Conservation (phyloP, 805 yeast genomes). For the Phaffomyces antillensis region DNA sequence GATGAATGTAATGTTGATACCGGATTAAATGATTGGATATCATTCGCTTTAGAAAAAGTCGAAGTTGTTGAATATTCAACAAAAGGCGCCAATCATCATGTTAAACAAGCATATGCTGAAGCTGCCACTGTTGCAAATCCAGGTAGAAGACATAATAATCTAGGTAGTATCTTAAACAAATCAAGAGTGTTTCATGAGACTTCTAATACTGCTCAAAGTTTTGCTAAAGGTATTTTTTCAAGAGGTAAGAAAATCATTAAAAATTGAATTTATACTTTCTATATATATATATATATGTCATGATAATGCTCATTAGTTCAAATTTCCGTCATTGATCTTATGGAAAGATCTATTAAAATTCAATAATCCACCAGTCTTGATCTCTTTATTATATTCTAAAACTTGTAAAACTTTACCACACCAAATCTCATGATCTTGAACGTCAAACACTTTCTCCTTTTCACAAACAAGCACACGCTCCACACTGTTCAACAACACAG, state of each 20-base stretch:
- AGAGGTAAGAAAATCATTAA: slow-evolving; percentile 48
- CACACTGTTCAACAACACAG: slow-evolving; percentile 45
- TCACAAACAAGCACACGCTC: slow-evolving; percentile 61
- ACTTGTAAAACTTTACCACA: slow-evolving; percentile 69
- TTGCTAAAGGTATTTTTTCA: slow-evolving; percentile 48
- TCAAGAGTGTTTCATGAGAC: slow-evolving; percentile 42
- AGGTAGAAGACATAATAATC: slow-evolving; percentile 32
- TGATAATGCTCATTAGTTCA: not conserved
- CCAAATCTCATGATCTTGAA: slow-evolving; percentile 90
- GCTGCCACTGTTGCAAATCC: slow-evolving; percentile 31
- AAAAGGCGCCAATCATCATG: slow-evolving; percentile 30
- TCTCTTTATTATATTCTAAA: slow-evolving; percentile 25
- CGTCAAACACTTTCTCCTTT: slow-evolving; percentile 41
- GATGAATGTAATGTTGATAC: slow-evolving; percentile 41
- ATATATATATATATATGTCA: no score
- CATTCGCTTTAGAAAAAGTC: slow-evolving; percentile 26
- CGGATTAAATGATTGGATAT: slow-evolving; percentile 53
- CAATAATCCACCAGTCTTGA: slow-evolving; percentile 53
- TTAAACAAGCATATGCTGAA: slow-evolving; percentile 58
- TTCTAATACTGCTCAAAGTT: slow-evolving; percentile 43
- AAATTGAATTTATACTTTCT: slow-evolving; percentile 4
- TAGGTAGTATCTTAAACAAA: slow-evolving; percentile 43
- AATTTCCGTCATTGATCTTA: slow-evolving; percentile 24
- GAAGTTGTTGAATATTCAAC: slow-evolving; percentile 23
- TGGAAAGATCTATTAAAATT: slow-evolving; percentile 62